Evolutionary conservation across 768 basidiomycete species (phyloP).

Genomic region (Mycena kentingensis): DNA sequence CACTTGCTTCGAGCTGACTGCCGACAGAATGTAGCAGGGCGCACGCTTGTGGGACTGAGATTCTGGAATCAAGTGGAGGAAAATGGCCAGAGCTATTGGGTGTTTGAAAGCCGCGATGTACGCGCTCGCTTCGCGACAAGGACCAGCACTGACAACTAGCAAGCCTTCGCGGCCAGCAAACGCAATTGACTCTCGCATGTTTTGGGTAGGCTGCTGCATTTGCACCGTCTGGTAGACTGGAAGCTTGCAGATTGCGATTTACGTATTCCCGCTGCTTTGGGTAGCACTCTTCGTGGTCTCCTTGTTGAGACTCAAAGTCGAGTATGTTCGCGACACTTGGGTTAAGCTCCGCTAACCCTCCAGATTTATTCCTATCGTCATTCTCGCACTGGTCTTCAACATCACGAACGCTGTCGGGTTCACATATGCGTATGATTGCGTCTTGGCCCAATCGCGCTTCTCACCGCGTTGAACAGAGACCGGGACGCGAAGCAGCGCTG

Average conservation of each 20-base stretch:
- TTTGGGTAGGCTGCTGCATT: constrained; percentile 60
- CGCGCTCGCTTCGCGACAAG: constrained; percentile 30
- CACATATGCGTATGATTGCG: constrained; percentile 87
- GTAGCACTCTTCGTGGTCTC: constrained; percentile 84
- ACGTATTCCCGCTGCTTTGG: constrained; percentile 90
- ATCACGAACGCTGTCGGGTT: constrained; percentile 94
- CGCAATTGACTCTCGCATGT: constrained; percentile 91
- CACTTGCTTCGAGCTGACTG: constrained; percentile 5
- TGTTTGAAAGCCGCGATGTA: constrained; percentile 96
- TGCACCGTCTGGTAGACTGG: constrained; percentile 11
- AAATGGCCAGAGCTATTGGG: constrained; percentile 95
- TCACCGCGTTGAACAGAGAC: constrained; percentile 53
- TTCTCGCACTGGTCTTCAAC: constrained; percentile 95
- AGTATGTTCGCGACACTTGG: constrained; percentile 52
- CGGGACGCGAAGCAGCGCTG: constrained; percentile 92
- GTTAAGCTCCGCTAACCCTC: constrained; percentile 10
- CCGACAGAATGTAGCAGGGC: constrained; percentile 84
- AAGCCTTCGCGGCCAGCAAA: constrained; percentile 90
- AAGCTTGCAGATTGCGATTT: constrained; percentile 72
- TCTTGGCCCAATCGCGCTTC: background rate
- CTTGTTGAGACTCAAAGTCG: constrained; percentile 82
- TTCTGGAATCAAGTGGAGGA: constrained; percentile 99
- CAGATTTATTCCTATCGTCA: constrained; percentile 93
- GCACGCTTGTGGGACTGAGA: constrained; percentile 90
- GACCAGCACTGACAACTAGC: constrained; percentile 7